Evolutionary conservation across 768 basidiomycete genomes (phyloP), one percentile per base, ranked within the genome.

Genomic region (Leucogyrophana mollusca): DNA sequence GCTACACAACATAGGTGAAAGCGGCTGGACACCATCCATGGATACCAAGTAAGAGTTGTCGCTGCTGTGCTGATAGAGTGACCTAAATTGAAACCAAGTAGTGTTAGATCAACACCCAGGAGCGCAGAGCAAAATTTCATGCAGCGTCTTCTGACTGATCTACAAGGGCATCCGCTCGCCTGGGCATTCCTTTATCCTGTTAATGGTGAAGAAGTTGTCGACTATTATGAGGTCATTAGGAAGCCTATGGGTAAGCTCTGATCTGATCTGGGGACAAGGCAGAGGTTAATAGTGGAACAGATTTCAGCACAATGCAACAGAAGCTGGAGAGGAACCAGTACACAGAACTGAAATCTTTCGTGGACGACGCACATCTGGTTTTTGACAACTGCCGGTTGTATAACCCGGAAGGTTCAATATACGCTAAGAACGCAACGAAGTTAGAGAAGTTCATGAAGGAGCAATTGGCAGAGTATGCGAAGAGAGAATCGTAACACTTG

Each of bases 221-320:
- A 97, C 60, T 99, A 99, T 57, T 88, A 91, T 64, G 85, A 91
- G 17, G 80, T 94, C 39, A 84, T 98, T 60, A 85, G 83, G 56
- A 70, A 83, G 47, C 96, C 96, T 3, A 98, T 98, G 94, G 94
- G 93, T 93, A 54, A 47, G n/a, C n/a, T n/a, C n/a, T n/a, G n/a
- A n/a, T n/a, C n/a, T n/a, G n/a, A n/a, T n/a, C n/a, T n/a, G n/a
- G n/a, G n/a, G n/a, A n/a, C n/a, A n/a, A n/a, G n/a, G n/a, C n/a
- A n/a, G n/a, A n/a, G n/a, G n/a, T 34, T 6, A 9, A 6, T 45
- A 34, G 18, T 14, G 22, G 22, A 20, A 35, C 57, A 96, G 93
- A 97, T 65, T 80, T 97, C 56, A 69, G 73, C 45, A 93, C 90
- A 2, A 95, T 98, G 81, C 80, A 86, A 54, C 76, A 85, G 60